A percentile compares a stretch with the other conserved stretches of the same genome.
Evolutionary conservation across 257 asterid species (phyloP).

Genomic region (Fraxinus quadrangulata): DNA sequence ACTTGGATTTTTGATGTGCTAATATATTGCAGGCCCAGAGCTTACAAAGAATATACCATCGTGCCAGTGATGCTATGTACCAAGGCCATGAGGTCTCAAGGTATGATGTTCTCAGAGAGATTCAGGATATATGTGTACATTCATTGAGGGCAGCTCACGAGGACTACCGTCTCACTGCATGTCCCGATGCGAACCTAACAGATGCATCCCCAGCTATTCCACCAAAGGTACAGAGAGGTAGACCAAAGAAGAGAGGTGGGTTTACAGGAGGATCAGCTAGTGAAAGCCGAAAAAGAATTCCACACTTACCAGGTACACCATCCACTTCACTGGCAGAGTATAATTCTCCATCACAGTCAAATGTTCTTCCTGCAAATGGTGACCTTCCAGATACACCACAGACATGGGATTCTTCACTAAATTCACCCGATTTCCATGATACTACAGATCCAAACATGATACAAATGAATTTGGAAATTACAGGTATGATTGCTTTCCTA

Average conservation of each 20-base stretch:
- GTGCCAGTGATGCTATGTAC: conserved; percentile 63
- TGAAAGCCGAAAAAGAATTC: conserved; percentile 46
- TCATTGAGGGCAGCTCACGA: conserved; percentile 66
- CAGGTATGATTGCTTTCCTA: conserved; percentile 31
- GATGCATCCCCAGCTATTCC: conserved; percentile 37
- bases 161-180: conserved; percentile 52
- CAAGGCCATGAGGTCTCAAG: conserved; percentile 51
- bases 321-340: conserved; percentile 39
- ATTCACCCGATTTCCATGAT: conserved; percentile 43
- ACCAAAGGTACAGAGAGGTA: conserved; percentile 63
- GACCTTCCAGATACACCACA: conserved; percentile 48
- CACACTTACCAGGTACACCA: conserved; percentile 33
- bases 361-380: conserved; percentile 27
- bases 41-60: conserved; percentile 67
- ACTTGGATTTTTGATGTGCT: conserved; percentile 14
- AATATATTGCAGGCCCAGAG: conserved; percentile 60
- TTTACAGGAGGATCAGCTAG: conserved; percentile 35
- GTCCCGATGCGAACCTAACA: conserved; percentile 41
- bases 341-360: conserved; percentile 39
- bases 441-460: conserved; percentile 40
- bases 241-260: conserved; percentile 70
- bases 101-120: conserved; percentile 61
- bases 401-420: conserved; percentile 56
- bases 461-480: conserved; percentile 45
- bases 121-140: conserved; percentile 64